Evolutionary conservation across 495 filamentous ascomycete genomes (phyloP).

Genomic region (Penicilliopsis zonata): DNA sequence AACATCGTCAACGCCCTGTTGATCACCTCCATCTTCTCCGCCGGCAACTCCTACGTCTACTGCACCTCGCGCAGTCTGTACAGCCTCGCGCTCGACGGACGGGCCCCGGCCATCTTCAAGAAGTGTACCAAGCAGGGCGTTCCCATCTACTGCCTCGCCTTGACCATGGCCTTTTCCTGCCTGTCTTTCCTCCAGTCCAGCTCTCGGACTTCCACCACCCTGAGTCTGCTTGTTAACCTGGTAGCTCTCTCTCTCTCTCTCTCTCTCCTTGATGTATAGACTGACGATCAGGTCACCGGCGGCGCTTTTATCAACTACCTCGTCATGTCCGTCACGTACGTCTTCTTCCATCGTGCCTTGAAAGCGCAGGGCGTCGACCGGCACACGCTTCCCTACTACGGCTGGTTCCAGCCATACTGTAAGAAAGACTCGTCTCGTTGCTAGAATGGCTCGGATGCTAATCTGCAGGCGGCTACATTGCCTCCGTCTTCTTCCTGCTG

Average conservation of each 20-base stretch:
- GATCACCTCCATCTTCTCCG: slow-evolving; percentile 60
- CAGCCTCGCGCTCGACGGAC: slow-evolving; percentile 49
- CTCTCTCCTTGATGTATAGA: too few relatives aligned
- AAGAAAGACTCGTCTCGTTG: too few relatives aligned
- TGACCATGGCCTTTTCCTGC: slow-evolving; percentile 35
- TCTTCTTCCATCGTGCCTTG: slow-evolving; percentile 58
- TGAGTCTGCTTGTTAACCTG: slow-evolving; percentile 20
- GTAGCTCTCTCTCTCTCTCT: too few relatives aligned
- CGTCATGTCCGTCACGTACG: slow-evolving; percentile 57
- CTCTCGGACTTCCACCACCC: slow-evolving; percentile 12
- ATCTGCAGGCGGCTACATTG: too few relatives aligned
- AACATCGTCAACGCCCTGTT: slow-evolving; percentile 65
- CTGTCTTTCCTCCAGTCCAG: slow-evolving; percentile 20
- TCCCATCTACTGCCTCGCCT: slow-evolving; percentile 29
- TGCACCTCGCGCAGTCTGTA: slow-evolving; percentile 61
- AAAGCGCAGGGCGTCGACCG: slow-evolving; percentile 58
- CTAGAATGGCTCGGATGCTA: too few relatives aligned
- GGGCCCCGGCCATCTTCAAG: slow-evolving; percentile 47
- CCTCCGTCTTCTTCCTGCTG: too few relatives aligned
- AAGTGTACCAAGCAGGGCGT: slow-evolving; percentile 33
- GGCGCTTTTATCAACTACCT: slow-evolving; percentile 69
- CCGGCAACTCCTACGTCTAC: slow-evolving; percentile 73
- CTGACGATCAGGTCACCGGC: too few relatives aligned
- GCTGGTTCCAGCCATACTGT: slow-evolving; percentile 55
- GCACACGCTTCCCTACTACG: slow-evolving; percentile 52